These are phyloP conservation scores for Cutaneotrichosporon cyanovorans DNA, from an alignment of 1,284 basidiomycete species.

Conservation along the genomic window DNA sequence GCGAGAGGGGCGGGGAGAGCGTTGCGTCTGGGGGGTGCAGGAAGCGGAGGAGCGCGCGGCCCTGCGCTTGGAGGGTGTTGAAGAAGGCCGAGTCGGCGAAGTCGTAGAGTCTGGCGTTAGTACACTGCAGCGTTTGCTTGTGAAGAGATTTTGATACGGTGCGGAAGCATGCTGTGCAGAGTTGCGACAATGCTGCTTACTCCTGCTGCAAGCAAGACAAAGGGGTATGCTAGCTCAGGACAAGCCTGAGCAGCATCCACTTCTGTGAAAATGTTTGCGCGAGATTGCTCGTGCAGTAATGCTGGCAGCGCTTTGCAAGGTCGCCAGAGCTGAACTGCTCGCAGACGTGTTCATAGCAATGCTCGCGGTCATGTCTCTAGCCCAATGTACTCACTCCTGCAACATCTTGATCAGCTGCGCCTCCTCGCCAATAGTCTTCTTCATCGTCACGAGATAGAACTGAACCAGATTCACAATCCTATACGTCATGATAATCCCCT, in stretches of 20 bases:
- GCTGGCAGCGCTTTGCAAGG: too few species aligned
- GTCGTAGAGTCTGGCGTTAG: constrained; percentile 70
- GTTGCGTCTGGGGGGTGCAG: constrained; percentile 66
- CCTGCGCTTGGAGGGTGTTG: constrained; percentile 73
- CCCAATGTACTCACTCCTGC: constrained; percentile 57
- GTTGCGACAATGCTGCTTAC: too few species aligned
- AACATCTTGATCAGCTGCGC: constrained; percentile 70
- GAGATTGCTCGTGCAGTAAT: too few species aligned
- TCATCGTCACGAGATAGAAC: constrained; percentile 90
- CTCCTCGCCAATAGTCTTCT: constrained; percentile 73
- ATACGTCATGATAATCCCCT: constrained; percentile 83
- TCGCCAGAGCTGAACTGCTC: too few species aligned
- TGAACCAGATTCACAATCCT: constrained; percentile 88
- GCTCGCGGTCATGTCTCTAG: background rate
- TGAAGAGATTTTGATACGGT: background rate
- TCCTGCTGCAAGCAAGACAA: too few species aligned
- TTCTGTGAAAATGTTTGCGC: too few species aligned
- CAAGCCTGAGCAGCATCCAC: too few species aligned
- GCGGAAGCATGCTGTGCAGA: too few species aligned
- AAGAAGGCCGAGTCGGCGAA: constrained; percentile 75
- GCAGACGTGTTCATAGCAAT: too few species aligned
- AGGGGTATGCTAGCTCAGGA: too few species aligned
- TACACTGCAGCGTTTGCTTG: too few species aligned
- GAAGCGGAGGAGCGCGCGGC: constrained; percentile 62
- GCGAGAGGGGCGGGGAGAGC: constrained; percentile 64